Conservation (phyloP, 1,139 yeast species). For the Petasospora rhodanensis region DNA sequence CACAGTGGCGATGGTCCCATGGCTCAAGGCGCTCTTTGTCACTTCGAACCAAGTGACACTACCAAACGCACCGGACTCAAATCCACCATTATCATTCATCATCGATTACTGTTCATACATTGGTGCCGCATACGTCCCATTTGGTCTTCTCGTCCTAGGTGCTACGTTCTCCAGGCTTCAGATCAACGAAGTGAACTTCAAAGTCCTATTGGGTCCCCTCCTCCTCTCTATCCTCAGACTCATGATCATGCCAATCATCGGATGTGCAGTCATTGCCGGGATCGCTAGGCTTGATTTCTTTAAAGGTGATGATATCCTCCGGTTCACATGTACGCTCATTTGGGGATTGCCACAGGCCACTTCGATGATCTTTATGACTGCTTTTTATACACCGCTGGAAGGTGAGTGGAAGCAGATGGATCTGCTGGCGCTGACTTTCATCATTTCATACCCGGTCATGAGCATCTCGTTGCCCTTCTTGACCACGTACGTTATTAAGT, state of each 20-base stretch:
- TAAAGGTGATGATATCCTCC: slow-evolving; percentile 42
- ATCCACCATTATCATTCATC: slow-evolving; percentile 76
- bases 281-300: slow-evolving; percentile 35
- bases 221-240: slow-evolving; percentile 42
- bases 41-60: slow-evolving; percentile 32
- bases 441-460: slow-evolving; percentile 61
- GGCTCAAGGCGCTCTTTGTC: slow-evolving; percentile 66
- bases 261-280: slow-evolving; percentile 45
- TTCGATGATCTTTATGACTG: slow-evolving; percentile 75
- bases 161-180: slow-evolving; percentile 80
- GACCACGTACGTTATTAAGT: slow-evolving; percentile 43
- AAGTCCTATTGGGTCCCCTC: slow-evolving; percentile 51
- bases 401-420: slow-evolving; percentile 70
- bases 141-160: slow-evolving; percentile 77
- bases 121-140: slow-evolving; percentile 78
- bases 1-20: slow-evolving; percentile 62
- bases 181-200: slow-evolving; percentile 50
- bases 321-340: slow-evolving; percentile 60
- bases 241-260: slow-evolving; percentile 57
- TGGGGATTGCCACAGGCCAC: slow-evolving; percentile 88
- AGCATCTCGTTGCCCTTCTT: slow-evolving; percentile 60
- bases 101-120: slow-evolving; percentile 77
- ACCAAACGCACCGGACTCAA: slow-evolving; percentile 68
- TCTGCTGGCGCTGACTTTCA: slow-evolving; percentile 68
- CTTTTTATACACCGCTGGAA: slow-evolving; percentile 65